Base-by-base conservation (phyloP, 495 filamentous ascomycete species). In the Pseudoneurospora amorphoporcata region DNA sequence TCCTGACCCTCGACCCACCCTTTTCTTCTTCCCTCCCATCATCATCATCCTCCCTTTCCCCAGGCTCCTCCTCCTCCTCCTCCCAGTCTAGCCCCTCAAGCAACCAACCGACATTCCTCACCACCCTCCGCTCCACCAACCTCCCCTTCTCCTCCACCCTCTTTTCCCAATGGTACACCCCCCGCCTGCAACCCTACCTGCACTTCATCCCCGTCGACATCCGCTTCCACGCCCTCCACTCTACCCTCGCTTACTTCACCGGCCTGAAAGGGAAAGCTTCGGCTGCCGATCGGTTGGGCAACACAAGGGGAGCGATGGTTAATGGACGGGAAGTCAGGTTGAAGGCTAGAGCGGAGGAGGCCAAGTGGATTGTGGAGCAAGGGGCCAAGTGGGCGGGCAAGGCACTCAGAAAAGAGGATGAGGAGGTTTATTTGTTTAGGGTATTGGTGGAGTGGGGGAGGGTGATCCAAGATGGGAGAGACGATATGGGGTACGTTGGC, bases 371-470 rank as follows among this genome's bases (percentile, higher is more conserved):
- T 73, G 90, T 91, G 16, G 86, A 90, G 68, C 78, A 89, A 75
- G 92, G 92, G 3, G 81, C 83, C 42, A 83, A 86, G 71, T 94
- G 92, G 91, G 87, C 88, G 2, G 80, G 81, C 3, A 86, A 83
- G 72, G 91, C 89, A 9, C 72, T 95, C 42, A 84, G 92, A 76
- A 90, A 87, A 74, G 91, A 94, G 81, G 93, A 96, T 78, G 93
- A 92, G 90, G 89, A 93, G 80, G 86, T 94, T 38, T 96, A 95
- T 77, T 84, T 94, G 77, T 95, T 94, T 79, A 81, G 93, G 65
- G 77, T 96, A 72, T 77, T 94, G 72, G 78, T 95, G 47, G 93
- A 95, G 81, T 95, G 90, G 90, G 90, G 86, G 2, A 81, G 91
- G 53, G 74, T 92, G 14, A 84, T 89, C 9, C 84, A 91, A 80